Evolutionary conservation across 768 basidiomycete genomes (phyloP).

Genomic region (Collybiopsis confluens): DNA sequence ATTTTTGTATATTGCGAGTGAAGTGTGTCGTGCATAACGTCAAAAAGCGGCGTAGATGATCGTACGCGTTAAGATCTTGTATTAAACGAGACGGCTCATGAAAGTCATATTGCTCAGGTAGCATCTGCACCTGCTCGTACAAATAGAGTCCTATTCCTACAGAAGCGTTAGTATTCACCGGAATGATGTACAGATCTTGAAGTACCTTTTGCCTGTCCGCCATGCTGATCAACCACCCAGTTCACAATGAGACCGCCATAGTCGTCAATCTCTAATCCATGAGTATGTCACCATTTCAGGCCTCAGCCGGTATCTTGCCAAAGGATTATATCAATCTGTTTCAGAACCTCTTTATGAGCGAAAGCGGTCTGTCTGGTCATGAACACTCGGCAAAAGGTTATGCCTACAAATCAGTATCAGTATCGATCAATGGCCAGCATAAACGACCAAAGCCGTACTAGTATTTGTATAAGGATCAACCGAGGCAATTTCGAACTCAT

Average conservation of each 20-base stretch:
- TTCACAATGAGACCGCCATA: slow-evolving; percentile 8
- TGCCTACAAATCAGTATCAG: too few relatives aligned
- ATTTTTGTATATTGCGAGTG: slow-evolving; percentile 15
- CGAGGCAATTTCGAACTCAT: slow-evolving; percentile 23
- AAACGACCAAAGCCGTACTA: slow-evolving; percentile 12
- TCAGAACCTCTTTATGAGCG: slow-evolving; percentile 13
- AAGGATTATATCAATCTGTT: slow-evolving; percentile 11
- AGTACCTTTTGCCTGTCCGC: slow-evolving; percentile 16
- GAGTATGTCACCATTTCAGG: slow-evolving; percentile 15
- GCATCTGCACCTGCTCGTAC: slow-evolving; percentile 7
- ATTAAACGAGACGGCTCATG: slow-evolving; percentile 15
- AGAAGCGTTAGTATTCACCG: not conserved
- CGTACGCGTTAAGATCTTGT: slow-evolving; percentile 13
- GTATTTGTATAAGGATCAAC: slow-evolving; percentile 15
- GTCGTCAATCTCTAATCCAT: slow-evolving; percentile 3
- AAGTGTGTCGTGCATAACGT: slow-evolving; percentile 18
- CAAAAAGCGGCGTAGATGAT: slow-evolving; percentile 18
- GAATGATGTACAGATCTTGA: not conserved
- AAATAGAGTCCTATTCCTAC: slow-evolving; percentile 22
- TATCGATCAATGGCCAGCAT: too few relatives aligned
- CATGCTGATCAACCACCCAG: slow-evolving; percentile 14
- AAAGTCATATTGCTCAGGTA: slow-evolving; percentile 11
- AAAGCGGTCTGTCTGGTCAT: slow-evolving; percentile 16
- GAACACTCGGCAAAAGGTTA: slow-evolving; percentile 17
- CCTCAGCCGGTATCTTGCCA: slow-evolving; percentile 11